These are phyloP conservation scores for Tolypocladium amazonense DNA, from an alignment of 2,329 filamentous ascomycete species.

Conservation along the genomic window DNA sequence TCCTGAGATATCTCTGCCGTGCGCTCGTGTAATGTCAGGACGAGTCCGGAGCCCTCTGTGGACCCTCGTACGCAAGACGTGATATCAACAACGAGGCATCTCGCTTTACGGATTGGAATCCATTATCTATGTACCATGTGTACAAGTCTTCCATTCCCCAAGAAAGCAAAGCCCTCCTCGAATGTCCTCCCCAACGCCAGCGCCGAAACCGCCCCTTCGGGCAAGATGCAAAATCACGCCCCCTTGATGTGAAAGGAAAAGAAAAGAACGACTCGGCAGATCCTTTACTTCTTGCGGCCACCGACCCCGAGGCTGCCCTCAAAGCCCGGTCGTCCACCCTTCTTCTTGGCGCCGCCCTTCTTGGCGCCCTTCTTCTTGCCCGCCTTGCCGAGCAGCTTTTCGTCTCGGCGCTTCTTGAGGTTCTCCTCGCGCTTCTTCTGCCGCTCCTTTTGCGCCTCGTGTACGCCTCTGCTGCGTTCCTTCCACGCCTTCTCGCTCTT, in stretches of 20 bases:
- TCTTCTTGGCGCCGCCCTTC: constrained; percentile 21
- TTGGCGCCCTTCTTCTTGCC: constrained; percentile 46
- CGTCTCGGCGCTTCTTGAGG: constrained; percentile 61
- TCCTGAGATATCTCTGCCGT: not conserved
- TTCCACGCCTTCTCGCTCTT: constrained; percentile 88
- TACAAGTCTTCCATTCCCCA: not conserved
- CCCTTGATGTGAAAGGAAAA: not conserved
- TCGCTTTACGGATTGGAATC: not conserved
- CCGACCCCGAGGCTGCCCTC: constrained; percentile 55
- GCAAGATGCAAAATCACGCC: not conserved
- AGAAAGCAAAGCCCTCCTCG: not conserved
- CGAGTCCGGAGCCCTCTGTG: not conserved
- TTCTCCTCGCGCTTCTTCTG: constrained; percentile 79
- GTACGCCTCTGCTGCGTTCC: constrained; percentile 61
- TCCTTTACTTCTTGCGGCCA: constrained; percentile 33
- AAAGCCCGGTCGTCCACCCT: constrained; percentile 52
- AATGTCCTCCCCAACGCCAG: not conserved
- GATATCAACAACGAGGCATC: not conserved
- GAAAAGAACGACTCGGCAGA: not conserved
- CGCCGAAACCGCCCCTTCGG: not conserved
- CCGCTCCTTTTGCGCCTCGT: constrained; percentile 64
- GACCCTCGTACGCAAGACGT: not conserved
- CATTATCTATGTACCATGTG: not conserved
- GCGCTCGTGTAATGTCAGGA: not conserved
- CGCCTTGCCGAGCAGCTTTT: constrained; percentile 51